These are phyloP conservation scores for Micromonas commoda DNA, from an alignment of 139 green algal genomes.

Conservation along the genomic window DNA sequence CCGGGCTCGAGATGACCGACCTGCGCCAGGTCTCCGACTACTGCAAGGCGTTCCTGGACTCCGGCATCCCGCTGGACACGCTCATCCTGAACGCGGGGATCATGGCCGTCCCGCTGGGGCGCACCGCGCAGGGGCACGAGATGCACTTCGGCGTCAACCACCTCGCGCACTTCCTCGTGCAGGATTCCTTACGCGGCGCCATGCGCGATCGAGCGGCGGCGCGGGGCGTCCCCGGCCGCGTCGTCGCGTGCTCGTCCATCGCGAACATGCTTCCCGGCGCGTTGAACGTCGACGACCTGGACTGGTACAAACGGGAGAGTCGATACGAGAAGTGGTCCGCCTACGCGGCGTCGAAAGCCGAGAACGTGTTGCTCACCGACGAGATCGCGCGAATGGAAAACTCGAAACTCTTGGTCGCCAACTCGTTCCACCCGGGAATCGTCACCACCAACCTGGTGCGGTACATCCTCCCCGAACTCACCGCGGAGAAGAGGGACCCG, in stretches of 20 bases:
- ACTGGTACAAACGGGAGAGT: slow-evolving; percentile 3
- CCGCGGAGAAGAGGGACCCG: slow-evolving; percentile 4
- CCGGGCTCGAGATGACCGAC: slow-evolving; percentile 6
- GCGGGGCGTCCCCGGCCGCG: not conserved
- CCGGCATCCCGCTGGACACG: slow-evolving; percentile 8
- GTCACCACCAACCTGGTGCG: slow-evolving; percentile 22
- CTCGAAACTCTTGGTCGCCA: not conserved
- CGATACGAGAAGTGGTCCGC: slow-evolving; percentile 26
- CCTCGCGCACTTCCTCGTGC: slow-evolving; percentile 17
- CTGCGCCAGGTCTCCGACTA: not conserved
- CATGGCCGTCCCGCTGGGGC: slow-evolving; percentile 24
- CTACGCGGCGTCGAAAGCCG: slow-evolving; percentile 7
- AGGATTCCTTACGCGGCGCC: not conserved
- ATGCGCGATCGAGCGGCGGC: not conserved
- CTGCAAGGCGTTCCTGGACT: not conserved
- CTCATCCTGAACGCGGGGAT: slow-evolving; percentile 31
- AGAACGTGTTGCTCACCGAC: slow-evolving; percentile 23
- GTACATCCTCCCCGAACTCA: slow-evolving; percentile 14
- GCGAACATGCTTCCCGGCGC: not conserved
- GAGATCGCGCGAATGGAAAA: not conserved
- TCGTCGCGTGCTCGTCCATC: not conserved
- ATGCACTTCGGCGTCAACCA: slow-evolving; percentile 24
- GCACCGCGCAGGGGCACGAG: slow-evolving; percentile 10
- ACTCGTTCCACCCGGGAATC: slow-evolving; percentile 12
- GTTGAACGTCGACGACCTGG: slow-evolving; percentile 19